These are phyloP conservation scores for Beauveria asiatica DNA, from an alignment of 2,329 filamentous ascomycete species.

Conservation along the genomic window DNA sequence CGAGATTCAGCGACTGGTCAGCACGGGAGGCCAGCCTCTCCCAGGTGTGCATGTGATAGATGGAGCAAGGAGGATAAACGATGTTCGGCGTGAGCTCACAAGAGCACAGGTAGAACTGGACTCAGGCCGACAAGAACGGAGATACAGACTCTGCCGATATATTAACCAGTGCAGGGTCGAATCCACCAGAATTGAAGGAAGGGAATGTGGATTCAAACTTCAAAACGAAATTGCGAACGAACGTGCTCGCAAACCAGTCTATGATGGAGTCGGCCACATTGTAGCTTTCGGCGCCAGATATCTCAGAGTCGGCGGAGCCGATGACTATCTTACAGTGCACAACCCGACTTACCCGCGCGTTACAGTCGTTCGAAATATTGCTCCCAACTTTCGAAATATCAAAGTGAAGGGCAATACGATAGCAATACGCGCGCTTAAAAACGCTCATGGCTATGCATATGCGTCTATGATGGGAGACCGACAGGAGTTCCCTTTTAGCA, in stretches of 20 bases:
- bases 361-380: background rate
- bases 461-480: background rate
- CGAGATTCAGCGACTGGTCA: background rate
- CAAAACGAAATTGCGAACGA: background rate
- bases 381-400: background rate
- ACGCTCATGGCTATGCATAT: background rate
- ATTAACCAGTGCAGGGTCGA: background rate
- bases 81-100: background rate
- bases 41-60: background rate
- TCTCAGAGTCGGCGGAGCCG: background rate
- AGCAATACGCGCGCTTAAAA: background rate
- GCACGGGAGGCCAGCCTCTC: background rate
- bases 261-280: background rate
- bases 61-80: background rate
- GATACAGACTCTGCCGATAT: background rate
- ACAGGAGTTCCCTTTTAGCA: background rate
- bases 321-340: constrained; percentile 1
- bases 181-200: background rate
- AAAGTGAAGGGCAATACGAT: background rate
- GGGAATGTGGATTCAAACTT: background rate
- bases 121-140: background rate
- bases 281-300: background rate
- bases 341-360: background rate
- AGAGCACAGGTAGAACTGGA: background rate
- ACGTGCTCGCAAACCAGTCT: background rate